Percentiles rank a stretch among this genome's conserved stretches.
Evolutionary conservation across 139 green algal genomes (phyloP).

Genomic region (Asterochloris erici): DNA sequence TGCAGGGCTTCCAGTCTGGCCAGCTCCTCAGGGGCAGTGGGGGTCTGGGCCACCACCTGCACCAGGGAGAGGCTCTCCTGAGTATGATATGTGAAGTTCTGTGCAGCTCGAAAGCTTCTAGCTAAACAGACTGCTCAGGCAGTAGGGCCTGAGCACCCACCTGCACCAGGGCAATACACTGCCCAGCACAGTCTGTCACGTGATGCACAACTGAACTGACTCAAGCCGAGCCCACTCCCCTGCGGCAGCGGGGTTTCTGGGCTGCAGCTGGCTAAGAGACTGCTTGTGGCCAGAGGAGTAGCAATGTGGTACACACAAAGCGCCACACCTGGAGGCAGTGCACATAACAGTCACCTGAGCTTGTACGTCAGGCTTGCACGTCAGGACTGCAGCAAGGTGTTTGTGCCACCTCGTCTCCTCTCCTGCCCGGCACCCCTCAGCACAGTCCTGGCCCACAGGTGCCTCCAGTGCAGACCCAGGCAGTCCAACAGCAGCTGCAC

Average conservation of each 20-base stretch:
- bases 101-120: background rate
- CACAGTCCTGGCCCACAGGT: no score
- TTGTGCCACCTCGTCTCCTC: no score
- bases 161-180: background rate
- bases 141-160: no score
- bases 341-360: no score
- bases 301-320: no score
- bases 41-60: slow-evolving; percentile 12
- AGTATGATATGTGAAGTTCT: background rate
- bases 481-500: background rate
- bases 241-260: no score
- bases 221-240: background rate
- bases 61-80: background rate
- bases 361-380: no score
- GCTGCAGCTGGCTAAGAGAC: no score
- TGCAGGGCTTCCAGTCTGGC: slow-evolving; percentile 29
- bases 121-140: background rate
- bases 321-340: no score
- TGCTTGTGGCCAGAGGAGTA: no score
- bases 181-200: background rate
- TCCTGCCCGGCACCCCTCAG: no score
- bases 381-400: no score
- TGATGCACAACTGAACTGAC: background rate
- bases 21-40: slow-evolving; percentile 21
- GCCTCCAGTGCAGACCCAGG: background rate